Percentiles rank a stretch among this genome's conserved stretches.
phyloP scores from a whole-genome alignment of 768 basidiomycete species.

The Leccinum pellstonianum region DNA sequence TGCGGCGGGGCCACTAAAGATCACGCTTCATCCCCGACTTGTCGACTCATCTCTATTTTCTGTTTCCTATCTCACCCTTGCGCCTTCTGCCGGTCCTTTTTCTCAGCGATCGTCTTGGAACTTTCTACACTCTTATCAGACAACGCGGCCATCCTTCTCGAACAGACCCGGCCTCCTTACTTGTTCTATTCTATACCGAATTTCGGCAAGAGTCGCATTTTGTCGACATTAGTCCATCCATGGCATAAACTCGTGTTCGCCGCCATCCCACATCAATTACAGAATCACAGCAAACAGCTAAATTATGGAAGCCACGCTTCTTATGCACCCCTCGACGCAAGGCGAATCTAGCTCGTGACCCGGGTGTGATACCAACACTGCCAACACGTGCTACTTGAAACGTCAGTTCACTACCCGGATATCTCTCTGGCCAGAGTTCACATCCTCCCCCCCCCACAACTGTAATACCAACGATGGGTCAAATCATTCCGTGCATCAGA shows the following conservation, averaged over 20 bases:
- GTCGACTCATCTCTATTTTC: background rate
- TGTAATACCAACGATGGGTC: conserved; percentile 26
- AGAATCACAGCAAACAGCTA: conserved; percentile 18
- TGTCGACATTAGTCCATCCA: conserved; percentile 8
- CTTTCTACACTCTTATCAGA: conserved; percentile 20
- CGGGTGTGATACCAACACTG: conserved; percentile 31
- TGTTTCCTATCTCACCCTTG: conserved; percentile 2
- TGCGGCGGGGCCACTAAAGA: background rate
- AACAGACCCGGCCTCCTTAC: conserved; percentile 1
- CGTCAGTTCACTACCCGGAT: conserved; percentile 26
- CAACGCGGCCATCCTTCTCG: conserved; percentile 6
- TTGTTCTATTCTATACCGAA: conserved; percentile 12
- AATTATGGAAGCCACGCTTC: conserved; percentile 27
- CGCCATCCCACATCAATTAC: conserved; percentile 17
- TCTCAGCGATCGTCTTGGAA: conserved; percentile 17
- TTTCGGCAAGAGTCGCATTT: conserved; percentile 11
- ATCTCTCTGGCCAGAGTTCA: conserved; percentile 24
- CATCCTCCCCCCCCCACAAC: conserved; percentile 16
- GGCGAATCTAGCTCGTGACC: conserved; percentile 26
- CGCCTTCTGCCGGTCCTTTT: background rate
- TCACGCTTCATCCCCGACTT: background rate
- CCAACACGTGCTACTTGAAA: conserved; percentile 30
- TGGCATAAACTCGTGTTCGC: conserved; percentile 22
- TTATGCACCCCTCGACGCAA: conserved; percentile 24
- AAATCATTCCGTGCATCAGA: conserved; percentile 26